phyloP scores from a whole-genome alignment of 2,329 filamentous ascomycete genomes.

The Metarhizium sp. region DNA sequence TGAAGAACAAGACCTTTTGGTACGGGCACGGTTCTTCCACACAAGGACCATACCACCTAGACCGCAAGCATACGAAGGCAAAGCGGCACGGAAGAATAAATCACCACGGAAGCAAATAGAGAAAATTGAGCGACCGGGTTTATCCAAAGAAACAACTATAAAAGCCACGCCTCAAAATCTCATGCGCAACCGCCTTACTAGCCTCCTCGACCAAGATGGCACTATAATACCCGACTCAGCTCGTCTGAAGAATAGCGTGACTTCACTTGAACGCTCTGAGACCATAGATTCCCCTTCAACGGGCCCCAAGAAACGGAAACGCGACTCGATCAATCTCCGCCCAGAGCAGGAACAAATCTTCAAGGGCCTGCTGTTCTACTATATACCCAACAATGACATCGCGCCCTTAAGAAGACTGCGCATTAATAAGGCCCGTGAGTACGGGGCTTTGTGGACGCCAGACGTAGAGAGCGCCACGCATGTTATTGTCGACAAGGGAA shows the following conservation, averaged over 20 bases:
- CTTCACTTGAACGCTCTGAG: conserved; percentile 4
- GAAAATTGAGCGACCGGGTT: neutral
- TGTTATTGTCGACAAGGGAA: conserved; percentile 63
- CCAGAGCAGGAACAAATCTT: conserved; percentile 50
- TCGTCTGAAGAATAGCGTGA: neutral
- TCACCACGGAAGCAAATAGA: neutral
- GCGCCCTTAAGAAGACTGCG: conserved; percentile 56
- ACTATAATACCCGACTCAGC: conserved; percentile 19
- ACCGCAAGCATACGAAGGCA: neutral
- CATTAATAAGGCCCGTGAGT: conserved; percentile 65
- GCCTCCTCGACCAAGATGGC: conserved; percentile 10
- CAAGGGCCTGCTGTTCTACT: conserved; percentile 55
- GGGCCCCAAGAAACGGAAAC: conserved; percentile 34
- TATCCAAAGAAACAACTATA: conserved; percentile 8
- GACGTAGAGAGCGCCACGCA: conserved; percentile 58
- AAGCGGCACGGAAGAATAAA: neutral
- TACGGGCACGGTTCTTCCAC: conserved; percentile 1
- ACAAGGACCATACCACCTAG: neutral
- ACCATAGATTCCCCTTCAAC: conserved; percentile 11
- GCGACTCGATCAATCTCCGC: conserved; percentile 31
- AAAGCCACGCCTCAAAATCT: conserved; percentile 19
- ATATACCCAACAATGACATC: conserved; percentile 73
- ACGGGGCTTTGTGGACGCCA: conserved; percentile 64
- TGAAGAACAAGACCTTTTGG: conserved; percentile 1
- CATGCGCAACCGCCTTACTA: neutral